These are phyloP conservation scores for Penicillium odoratum DNA, from an alignment of 495 filamentous ascomycete genomes.

Conservation along the genomic window DNA sequence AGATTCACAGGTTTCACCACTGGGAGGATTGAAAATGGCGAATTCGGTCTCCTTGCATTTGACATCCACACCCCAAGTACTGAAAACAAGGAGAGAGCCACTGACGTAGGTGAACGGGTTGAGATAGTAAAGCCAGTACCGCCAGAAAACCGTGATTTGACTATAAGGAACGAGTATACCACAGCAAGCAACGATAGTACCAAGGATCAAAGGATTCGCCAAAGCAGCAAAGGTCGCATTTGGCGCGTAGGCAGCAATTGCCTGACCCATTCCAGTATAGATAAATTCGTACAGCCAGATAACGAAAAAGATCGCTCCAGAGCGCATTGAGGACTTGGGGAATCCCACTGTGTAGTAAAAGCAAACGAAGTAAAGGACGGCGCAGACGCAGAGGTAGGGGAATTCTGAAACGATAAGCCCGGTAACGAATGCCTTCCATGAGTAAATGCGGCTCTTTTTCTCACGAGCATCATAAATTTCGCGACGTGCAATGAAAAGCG, in stretches of 20 bases:
- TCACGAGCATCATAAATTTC: constrained; percentile 54
- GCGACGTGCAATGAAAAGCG: constrained; percentile 53
- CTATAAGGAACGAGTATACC: constrained; percentile 40
- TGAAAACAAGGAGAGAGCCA: constrained; percentile 56
- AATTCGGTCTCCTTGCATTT: constrained; percentile 59
- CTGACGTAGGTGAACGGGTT: constrained; percentile 73
- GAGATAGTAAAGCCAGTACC: constrained; percentile 76
- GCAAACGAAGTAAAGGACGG: constrained; percentile 48
- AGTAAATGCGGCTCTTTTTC: constrained; percentile 54
- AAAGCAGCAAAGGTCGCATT: constrained; percentile 56
- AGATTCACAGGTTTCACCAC: constrained; percentile 49
- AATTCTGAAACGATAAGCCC: constrained; percentile 54
- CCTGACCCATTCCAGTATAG: constrained; percentile 60
- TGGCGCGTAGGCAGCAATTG: constrained; percentile 58
- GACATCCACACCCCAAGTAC: constrained; percentile 56
- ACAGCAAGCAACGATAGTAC: constrained; percentile 56
- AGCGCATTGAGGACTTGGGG: constrained; percentile 38
- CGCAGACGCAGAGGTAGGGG: constrained; percentile 52
- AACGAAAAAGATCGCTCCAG: constrained; percentile 55
- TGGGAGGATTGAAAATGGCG: constrained; percentile 54
- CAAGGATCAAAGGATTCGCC: constrained; percentile 55
- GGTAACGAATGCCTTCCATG: constrained; percentile 53
- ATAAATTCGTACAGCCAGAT: constrained; percentile 54
- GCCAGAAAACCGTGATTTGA: constrained; percentile 58
- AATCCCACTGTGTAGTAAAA: constrained; percentile 51